A percentile compares a stretch with the other conserved stretches of the same genome.
Conservation (phyloP, 2,329 filamentous ascomycete genomes). For the Curvularia eragrostidis region DNA sequence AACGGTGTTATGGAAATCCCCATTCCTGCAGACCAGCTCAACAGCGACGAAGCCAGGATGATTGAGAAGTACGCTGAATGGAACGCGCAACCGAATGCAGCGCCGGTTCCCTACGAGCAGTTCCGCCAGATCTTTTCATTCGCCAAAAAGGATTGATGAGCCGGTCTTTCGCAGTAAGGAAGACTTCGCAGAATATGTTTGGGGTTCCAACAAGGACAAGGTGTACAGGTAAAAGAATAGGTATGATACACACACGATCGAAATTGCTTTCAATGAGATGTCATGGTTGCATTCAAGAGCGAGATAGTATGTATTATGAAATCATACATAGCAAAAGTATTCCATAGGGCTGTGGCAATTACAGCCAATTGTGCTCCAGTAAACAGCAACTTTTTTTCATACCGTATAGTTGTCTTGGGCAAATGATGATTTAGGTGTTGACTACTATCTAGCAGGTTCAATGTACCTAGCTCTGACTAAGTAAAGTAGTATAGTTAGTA, state of each 20-base stretch:
- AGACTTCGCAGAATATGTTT: neutral
- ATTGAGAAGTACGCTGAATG: constrained; percentile 17
- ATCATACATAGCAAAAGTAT: no score
- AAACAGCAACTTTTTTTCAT: no score
- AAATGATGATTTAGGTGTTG: no score
- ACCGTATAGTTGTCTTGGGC: no score
- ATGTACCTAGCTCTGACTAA: no score
- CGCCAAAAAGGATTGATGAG: constrained; percentile 11
- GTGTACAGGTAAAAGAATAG: neutral
- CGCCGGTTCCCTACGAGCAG: constrained; percentile 8
- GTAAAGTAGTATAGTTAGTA: no score
- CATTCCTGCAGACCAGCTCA: constrained; percentile 7
- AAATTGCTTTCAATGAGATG: neutral
- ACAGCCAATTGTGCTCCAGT: no score
- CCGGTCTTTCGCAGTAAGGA: neutral
- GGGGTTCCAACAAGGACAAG: no score
- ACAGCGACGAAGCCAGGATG: constrained; percentile 10
- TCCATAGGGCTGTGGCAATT: no score
- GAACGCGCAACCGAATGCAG: constrained; percentile 7
- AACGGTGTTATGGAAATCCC: constrained; percentile 13
- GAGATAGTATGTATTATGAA: no score
- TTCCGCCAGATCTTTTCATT: constrained; percentile 20
- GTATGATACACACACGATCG: neutral
- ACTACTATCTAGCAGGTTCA: no score
- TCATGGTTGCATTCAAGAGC: neutral